These are phyloP conservation scores for Liquidambar formosana DNA, from an alignment of 164 flowering plant species.

Conservation along the genomic window DNA sequence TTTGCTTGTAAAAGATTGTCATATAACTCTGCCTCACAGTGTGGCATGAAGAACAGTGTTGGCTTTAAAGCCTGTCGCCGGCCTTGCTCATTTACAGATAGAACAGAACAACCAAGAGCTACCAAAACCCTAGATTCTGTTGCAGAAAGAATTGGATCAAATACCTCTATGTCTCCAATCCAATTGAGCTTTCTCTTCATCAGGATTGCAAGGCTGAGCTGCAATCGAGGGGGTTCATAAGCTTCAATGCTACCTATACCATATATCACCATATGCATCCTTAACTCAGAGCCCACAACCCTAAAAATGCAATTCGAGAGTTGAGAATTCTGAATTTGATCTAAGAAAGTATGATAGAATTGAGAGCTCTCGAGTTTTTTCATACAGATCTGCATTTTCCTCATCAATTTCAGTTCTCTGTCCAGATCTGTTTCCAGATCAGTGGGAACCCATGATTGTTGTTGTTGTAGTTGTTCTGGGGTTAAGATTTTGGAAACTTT, in stretches of 20 bases:
- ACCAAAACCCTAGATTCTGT: constrained; percentile 63
- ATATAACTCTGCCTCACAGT: constrained; percentile 76
- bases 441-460: constrained; percentile 46
- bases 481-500: constrained; percentile 17
- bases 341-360: constrained; percentile 44
- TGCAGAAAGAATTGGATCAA: constrained; percentile 78
- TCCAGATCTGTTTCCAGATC: constrained; percentile 41
- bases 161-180: constrained; percentile 73
- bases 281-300: constrained; percentile 48
- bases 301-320: constrained; percentile 25
- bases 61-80: constrained; percentile 56
- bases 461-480: constrained; percentile 26
- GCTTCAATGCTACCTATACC: constrained; percentile 91
- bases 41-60: constrained; percentile 89
- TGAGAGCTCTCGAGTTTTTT: constrained; percentile 53
- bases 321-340: constrained; percentile 47
- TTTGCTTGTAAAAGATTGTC: constrained; percentile 69
- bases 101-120: constrained; percentile 60
- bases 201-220: constrained; percentile 72
- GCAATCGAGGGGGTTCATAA: constrained; percentile 65
- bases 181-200: constrained; percentile 62
- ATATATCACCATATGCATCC: constrained; percentile 79
- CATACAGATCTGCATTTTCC: constrained; percentile 53
- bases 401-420: constrained; percentile 48
- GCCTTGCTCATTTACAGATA: constrained; percentile 71